Evolutionary conservation across 169 alveolate species (phyloP).

Genomic region (Plasmodium inui): DNA sequence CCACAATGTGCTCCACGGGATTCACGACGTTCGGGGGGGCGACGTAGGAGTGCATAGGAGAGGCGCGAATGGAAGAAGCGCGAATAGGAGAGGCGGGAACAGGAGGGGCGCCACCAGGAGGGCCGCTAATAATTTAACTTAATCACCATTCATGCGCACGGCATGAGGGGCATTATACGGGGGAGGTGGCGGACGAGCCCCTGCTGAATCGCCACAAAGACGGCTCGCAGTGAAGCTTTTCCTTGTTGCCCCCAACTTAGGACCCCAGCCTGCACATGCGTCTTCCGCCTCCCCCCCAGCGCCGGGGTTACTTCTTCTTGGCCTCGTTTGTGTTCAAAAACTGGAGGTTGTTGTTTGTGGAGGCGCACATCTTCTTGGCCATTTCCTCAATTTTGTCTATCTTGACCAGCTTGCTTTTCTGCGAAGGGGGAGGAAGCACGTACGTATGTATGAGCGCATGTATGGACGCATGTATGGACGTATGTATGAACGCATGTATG

Average conservation of each 20-base stretch:
- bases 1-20: constrained; percentile 48
- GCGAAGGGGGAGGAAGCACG: background rate
- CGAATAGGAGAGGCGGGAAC: background rate
- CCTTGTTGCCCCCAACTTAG: background rate
- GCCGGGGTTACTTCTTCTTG: background rate
- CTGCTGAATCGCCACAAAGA: background rate
- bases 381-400: constrained; percentile 65
- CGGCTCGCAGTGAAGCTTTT: background rate
- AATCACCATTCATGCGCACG: background rate
- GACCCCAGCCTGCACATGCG: background rate
- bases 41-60: background rate
- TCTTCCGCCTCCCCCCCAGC: background rate
- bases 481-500: background rate
- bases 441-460: background rate
- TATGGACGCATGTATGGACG: background rate
- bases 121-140: background rate
- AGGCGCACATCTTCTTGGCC: constrained; percentile 52
- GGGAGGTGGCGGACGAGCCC: background rate
- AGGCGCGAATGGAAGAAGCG: background rate
- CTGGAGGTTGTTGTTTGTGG: constrained; percentile 30
- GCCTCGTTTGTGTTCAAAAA: constrained; percentile 19
- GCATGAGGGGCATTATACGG: background rate
- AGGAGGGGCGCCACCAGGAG: background rate
- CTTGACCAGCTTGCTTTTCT: constrained; percentile 61
- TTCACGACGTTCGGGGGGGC: background rate